Evolutionary conservation across 2,329 filamentous ascomycete genomes (phyloP).

Genomic region (Delphinella strobiligena): DNA sequence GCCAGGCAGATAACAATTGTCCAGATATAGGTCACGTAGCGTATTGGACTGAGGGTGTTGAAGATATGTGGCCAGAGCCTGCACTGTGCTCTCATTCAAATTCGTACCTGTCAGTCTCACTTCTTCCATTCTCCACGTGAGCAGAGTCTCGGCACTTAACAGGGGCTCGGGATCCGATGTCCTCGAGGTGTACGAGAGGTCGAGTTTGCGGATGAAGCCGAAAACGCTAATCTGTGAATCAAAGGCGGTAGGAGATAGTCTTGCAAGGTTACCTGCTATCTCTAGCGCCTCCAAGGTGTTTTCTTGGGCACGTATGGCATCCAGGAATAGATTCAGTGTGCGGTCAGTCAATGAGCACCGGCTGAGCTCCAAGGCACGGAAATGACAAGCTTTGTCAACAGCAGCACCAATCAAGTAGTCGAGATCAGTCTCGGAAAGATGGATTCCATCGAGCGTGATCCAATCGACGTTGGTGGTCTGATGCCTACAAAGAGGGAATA

Average conservation of each 20-base stretch:
- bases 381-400: slow-evolving; percentile 50
- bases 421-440: slow-evolving; percentile 58
- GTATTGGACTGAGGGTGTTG: slow-evolving; percentile 39
- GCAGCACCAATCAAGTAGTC: slow-evolving; percentile 57
- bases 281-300: slow-evolving; percentile 55
- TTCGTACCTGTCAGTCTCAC: slow-evolving; percentile 52
- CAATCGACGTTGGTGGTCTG: slow-evolving; percentile 59
- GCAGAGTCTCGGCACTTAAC: slow-evolving; percentile 52
- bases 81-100: slow-evolving; percentile 50
- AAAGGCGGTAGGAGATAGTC: slow-evolving; percentile 51
- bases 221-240: slow-evolving; percentile 56
- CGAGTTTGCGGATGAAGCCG: slow-evolving; percentile 51
- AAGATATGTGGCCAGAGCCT: slow-evolving; percentile 52
- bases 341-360: slow-evolving; percentile 49
- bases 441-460: slow-evolving; percentile 56
- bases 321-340: slow-evolving; percentile 49
- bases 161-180: slow-evolving; percentile 52
- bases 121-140: slow-evolving; percentile 56
- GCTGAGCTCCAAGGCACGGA: slow-evolving; percentile 56
- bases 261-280: slow-evolving; percentile 54
- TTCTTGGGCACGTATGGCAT: slow-evolving; percentile 52
- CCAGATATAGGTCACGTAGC: slow-evolving; percentile 49
- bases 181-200: slow-evolving; percentile 52
- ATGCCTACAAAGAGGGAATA: slow-evolving; percentile 55
- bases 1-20: slow-evolving; percentile 55